Base-by-base conservation (phyloP, 2,329 filamentous ascomycete species). In the Beauveria medogensis region DNA sequence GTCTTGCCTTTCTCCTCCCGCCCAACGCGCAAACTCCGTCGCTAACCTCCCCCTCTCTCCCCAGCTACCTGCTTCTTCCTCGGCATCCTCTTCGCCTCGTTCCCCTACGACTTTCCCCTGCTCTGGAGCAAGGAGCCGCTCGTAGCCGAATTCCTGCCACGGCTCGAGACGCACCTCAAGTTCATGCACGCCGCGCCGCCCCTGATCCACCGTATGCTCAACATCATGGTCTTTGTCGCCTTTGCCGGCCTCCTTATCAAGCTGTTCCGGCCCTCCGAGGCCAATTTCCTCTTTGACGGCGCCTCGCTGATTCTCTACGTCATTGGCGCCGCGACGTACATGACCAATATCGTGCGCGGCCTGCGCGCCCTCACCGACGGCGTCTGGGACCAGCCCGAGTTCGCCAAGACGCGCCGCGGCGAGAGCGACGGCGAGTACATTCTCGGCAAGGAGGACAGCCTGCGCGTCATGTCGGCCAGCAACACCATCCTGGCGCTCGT, bases 401-500 rank as follows among this genome's bases (percentile, higher is more conserved):
- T 72, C 50, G 67, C 71, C 53, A 65, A 70, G 63, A 77, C 68
- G 54, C 69, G 69, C 61, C 72, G 70, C 66, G 77, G 75, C 20
- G 74, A 77, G 62, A 60, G 74, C 61, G 80, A 82, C 6, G 84
- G 81, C 26, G 87, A 91, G 67, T 79, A 89, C 65, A 82, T 88
- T 10, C 79, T 99, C 44, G 88, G 88, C 3, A 80, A 92, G 28
- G 92, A 97, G 76, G 94, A 99, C 73, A 93, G 87, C 69, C 77
- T 99, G 68, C 89, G 91, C 78, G 93, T 99, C 18, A 80, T 97
- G 69, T 86, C 92, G 37, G 94, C 94, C 8, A 96, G 91, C 74
- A 96, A 99, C 76, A 97, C 94, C 3, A 99, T 99, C 71, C 77
- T 97, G 61, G 94, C 93, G 41, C 82, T 99, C 50, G 91, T 99